phyloP scores from a whole-genome alignment of 164 flowering plant genomes.

The Euptelea pleiosperma region DNA sequence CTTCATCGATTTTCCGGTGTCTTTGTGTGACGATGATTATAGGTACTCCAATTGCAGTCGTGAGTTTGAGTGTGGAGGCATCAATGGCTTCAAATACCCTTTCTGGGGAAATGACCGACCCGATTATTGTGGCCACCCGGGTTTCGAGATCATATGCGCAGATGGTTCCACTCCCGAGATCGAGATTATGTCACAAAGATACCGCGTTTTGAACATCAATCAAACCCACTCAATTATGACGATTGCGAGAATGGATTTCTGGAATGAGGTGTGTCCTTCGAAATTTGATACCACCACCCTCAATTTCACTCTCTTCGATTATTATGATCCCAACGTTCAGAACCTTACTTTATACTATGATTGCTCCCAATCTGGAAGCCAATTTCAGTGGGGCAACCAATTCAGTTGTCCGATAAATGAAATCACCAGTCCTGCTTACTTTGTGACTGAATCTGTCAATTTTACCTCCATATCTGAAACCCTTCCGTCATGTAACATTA shows the following conservation, averaged over 20 bases:
- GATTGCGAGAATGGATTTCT: constrained; percentile 6
- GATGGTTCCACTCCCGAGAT: constrained; percentile 8
- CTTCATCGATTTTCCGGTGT: not conserved
- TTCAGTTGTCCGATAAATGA: too few relatives aligned
- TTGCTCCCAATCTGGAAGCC: too few relatives aligned
- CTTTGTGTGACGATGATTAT: not conserved
- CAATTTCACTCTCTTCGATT: too few relatives aligned
- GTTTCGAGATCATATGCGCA: constrained; percentile 26
- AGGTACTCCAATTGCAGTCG: not conserved
- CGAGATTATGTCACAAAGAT: not conserved
- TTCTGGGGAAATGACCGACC: not conserved
- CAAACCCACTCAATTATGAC: not conserved
- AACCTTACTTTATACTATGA: too few relatives aligned
- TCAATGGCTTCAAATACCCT: constrained; percentile 6
- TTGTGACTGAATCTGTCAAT: too few relatives aligned
- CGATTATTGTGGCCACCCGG: constrained; percentile 27
- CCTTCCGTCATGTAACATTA: too few relatives aligned
- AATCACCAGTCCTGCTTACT: too few relatives aligned
- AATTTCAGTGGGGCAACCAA: too few relatives aligned
- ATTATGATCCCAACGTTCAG: too few relatives aligned
- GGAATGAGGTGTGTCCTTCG: not conserved
- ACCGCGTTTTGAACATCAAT: constrained; percentile 4
- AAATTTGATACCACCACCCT: too few relatives aligned
- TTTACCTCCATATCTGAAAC: too few relatives aligned
- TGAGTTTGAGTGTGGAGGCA: not conserved